These are phyloP conservation scores for Scopulariopsis brevicaulis DNA, from an alignment of 2,329 filamentous ascomycete species.

Conservation along the genomic window DNA sequence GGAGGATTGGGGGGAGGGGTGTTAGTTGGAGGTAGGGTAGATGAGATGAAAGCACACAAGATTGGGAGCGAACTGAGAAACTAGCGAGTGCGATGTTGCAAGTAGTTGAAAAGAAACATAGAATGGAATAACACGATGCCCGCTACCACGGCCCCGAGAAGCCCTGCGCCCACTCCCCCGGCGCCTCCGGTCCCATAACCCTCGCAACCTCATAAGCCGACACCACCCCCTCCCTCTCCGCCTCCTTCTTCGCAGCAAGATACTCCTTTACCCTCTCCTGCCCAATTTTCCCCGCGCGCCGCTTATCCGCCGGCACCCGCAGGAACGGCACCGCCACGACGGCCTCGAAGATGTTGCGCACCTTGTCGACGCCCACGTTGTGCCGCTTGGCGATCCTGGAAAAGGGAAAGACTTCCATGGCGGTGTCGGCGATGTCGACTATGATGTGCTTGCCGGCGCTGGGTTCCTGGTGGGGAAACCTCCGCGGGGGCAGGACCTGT, in stretches of 20 bases:
- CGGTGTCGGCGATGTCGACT: slow-evolving; percentile 36
- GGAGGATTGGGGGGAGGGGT: slow-evolving; percentile 6
- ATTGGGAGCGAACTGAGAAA: background rate
- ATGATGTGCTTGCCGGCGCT: slow-evolving; percentile 24
- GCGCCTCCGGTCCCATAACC: slow-evolving; percentile 2
- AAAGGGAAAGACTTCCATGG: slow-evolving; percentile 32
- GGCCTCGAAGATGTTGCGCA: slow-evolving; percentile 33
- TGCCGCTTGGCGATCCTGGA: slow-evolving; percentile 32
- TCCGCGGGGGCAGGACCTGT: background rate
- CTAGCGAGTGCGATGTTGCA: background rate
- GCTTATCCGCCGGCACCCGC: slow-evolving; percentile 29
- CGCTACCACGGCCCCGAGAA: background rate
- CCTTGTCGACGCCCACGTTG: slow-evolving; percentile 25
- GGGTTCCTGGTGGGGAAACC: background rate
- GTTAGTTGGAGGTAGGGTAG: background rate
- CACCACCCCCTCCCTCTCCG: slow-evolving; percentile 9
- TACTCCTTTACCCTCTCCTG: slow-evolving; percentile 30
- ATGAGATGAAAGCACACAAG: background rate
- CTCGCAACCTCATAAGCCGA: background rate
- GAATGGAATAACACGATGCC: background rate
- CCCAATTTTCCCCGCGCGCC: slow-evolving; percentile 25
- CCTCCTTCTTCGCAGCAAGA: slow-evolving; percentile 25
- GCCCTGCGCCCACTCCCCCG: background rate
- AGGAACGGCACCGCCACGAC: slow-evolving; percentile 35
- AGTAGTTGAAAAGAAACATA: background rate